A percentile compares a stretch with the other conserved stretches of the same genome.
Evolutionary conservation across 371 early-diverging fungal species (phyloP).

Genomic region (Amoeboradix gromovi): DNA sequence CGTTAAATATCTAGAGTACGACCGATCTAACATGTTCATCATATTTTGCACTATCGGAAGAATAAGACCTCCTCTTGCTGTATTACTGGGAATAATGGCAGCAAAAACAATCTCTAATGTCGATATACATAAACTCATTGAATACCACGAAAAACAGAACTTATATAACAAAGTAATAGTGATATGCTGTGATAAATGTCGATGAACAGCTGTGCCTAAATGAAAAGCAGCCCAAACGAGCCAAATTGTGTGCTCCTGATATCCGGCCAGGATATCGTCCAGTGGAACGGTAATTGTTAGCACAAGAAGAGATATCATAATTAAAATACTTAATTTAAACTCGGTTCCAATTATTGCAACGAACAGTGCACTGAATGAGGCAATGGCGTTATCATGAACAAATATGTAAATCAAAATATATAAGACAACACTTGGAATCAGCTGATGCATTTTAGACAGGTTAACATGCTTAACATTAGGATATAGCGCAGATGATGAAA

Average conservation of each 20-base stretch:
- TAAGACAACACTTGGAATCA: neutral
- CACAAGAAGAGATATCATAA: neutral
- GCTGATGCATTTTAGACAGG: neutral
- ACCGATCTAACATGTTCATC: slow-evolving; percentile 12
- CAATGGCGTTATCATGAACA: neutral
- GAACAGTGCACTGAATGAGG: neutral
- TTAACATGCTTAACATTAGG: neutral
- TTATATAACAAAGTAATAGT: slow-evolving; percentile 19
- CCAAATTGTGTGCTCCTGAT: slow-evolving; percentile 10
- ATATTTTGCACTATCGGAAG: slow-evolving; percentile 26
- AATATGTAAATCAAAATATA: neutral
- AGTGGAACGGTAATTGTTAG: neutral
- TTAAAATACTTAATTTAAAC: neutral
- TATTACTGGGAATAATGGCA: slow-evolving; percentile 38
- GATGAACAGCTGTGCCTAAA: slow-evolving; percentile 25
- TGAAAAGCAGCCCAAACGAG: slow-evolving; percentile 37
- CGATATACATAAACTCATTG: slow-evolving; percentile 27
- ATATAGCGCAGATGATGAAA: neutral
- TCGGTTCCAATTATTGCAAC: neutral
- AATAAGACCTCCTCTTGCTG: slow-evolving; percentile 38
- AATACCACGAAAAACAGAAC: slow-evolving; percentile 22
- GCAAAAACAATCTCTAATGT: slow-evolving; percentile 25
- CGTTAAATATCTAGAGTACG: slow-evolving; percentile 20
- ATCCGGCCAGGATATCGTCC: neutral
- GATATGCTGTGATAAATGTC: slow-evolving; percentile 24